phyloP scores from a whole-genome alignment of 441 rosid species.

The Erodium trifolium region DNA sequence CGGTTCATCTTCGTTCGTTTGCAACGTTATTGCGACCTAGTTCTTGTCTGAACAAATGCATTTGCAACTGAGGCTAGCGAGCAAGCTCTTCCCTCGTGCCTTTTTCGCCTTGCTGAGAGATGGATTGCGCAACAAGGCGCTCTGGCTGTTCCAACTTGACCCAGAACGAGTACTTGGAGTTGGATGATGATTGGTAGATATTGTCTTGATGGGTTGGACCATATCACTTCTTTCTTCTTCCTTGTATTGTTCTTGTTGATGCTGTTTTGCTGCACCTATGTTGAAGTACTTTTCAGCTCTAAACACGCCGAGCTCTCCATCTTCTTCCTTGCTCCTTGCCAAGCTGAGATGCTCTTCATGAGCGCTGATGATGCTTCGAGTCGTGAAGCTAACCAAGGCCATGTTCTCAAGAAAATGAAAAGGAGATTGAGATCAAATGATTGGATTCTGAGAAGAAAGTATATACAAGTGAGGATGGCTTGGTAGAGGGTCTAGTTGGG shows the following conservation, averaged over 20 bases:
- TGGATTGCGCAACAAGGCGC: constrained; percentile 29
- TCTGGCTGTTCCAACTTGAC: constrained; percentile 77
- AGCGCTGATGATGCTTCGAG: too few species aligned
- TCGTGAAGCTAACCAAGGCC: too few species aligned
- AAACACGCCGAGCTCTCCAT: too few species aligned
- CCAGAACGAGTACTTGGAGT: constrained; percentile 51
- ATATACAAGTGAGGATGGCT: too few species aligned
- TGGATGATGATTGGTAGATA: not conserved
- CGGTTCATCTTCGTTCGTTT: too few species aligned
- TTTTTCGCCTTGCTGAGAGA: constrained; percentile 21
- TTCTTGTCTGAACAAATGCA: constrained; percentile 54
- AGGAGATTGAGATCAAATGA: too few species aligned
- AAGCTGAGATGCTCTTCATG: too few species aligned
- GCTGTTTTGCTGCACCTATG: not conserved
- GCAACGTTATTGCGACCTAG: too few species aligned
- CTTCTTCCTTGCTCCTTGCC: too few species aligned
- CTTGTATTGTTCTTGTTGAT: not conserved
- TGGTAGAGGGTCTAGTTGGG: too few species aligned
- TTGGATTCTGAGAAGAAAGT: too few species aligned
- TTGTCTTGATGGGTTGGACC: constrained; percentile 11
- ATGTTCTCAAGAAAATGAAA: too few species aligned
- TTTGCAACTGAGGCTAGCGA: constrained; percentile 50
- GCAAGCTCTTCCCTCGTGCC: constrained; percentile 34
- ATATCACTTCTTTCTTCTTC: not conserved
- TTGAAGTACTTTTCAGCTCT: not conserved